Evolutionary conservation across 495 filamentous ascomycete genomes (phyloP).

Genomic region (Parmelia sp.): DNA sequence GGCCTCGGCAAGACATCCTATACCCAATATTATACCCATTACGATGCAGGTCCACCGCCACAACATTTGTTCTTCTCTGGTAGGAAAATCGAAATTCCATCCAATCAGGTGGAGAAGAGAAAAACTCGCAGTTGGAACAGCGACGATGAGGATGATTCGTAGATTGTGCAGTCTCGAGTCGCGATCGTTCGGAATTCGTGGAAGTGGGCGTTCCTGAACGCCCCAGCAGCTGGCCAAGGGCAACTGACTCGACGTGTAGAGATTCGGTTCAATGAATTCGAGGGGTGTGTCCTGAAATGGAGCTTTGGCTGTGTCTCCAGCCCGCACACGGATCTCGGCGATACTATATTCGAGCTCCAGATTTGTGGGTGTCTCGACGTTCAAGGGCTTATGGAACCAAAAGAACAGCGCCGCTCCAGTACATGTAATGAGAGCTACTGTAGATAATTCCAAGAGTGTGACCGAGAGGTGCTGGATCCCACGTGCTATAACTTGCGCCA

Average conservation of each 20-base stretch:
- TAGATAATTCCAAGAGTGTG: constrained; percentile 33
- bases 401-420: constrained; percentile 26
- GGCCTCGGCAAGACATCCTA: constrained; percentile 13
- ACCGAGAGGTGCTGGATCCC: constrained; percentile 24
- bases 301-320: constrained; percentile 1
- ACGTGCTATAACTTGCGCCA: constrained; percentile 28
- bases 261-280: constrained; percentile 30
- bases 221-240: constrained; percentile 8
- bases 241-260: constrained; percentile 20
- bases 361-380: constrained; percentile 22
- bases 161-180: constrained; percentile 14
- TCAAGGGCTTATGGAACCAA: constrained; percentile 31
- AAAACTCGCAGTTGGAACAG: constrained; percentile 22
- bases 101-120: constrained; percentile 31
- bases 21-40: constrained; percentile 13
- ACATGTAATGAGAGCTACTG: constrained; percentile 29
- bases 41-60: constrained; percentile 28
- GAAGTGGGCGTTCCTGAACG: constrained; percentile 22
- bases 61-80: constrained; percentile 28
- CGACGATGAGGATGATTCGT: constrained; percentile 16
- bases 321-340: neutral
- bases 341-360: constrained; percentile 9
- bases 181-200: constrained; percentile 29
- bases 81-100: constrained; percentile 40
- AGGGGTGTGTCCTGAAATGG: constrained; percentile 27